Conservation (phyloP, 805 yeast genomes). For the Wickerhamomyces hampshirensis region DNA sequence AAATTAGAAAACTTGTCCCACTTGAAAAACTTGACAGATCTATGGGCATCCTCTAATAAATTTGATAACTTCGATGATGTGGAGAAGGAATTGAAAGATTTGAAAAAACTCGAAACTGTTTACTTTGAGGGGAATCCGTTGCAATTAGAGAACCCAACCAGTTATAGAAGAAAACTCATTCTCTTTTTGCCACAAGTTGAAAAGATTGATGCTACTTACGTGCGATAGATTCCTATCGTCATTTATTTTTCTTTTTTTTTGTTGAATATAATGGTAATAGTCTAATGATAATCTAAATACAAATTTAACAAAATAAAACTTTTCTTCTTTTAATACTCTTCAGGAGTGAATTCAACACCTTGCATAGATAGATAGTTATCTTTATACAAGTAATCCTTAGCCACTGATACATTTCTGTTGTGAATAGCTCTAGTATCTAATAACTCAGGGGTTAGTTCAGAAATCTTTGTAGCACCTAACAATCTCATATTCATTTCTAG, state of each 20-base stretch:
- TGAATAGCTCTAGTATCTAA: conserved; percentile 51
- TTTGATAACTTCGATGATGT: conserved; percentile 66
- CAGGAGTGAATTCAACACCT: conserved; percentile 41
- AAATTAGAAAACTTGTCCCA: conserved; percentile 62
- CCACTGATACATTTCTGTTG: conserved; percentile 37
- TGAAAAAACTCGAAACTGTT: conserved; percentile 74
- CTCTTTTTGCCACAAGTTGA: conserved; percentile 62
- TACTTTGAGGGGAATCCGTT: conserved; percentile 93
- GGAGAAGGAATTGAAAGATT: conserved; percentile 54
- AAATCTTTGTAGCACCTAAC: conserved; percentile 61
- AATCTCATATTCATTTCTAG: conserved; percentile 74
- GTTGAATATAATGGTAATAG: too few species aligned
- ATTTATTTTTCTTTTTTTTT: background rate
- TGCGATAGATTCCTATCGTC: conserved; percentile 23
- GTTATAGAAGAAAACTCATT: conserved; percentile 79
- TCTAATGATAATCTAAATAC: too few species aligned
- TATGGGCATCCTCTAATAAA: conserved; percentile 87
- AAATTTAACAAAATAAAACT: background rate
- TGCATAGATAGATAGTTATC: conserved; percentile 53
- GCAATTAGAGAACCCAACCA: conserved; percentile 65
- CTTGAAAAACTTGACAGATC: conserved; percentile 70
- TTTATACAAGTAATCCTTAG: conserved; percentile 52
- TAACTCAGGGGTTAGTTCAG: conserved; percentile 53
- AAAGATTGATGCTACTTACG: conserved; percentile 90
- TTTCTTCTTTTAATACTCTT: background rate